phyloP scores from a whole-genome alignment of 2,329 filamentous ascomycete species.

The Colletotrichum cereale region DNA sequence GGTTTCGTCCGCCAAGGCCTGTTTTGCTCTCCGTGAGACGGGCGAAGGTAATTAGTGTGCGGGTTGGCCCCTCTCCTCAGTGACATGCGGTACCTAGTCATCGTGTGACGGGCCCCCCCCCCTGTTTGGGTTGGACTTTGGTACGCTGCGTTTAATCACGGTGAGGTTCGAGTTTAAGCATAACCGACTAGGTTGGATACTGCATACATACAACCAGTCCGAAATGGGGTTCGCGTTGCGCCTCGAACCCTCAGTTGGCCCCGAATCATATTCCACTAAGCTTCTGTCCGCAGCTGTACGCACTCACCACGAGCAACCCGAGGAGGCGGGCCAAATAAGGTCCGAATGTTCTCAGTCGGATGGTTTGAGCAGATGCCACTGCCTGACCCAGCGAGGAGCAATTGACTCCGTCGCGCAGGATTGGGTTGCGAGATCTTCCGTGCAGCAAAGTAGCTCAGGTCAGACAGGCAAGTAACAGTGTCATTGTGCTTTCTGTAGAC shows the following conservation, averaged over 20 bases:
- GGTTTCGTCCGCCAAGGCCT: conserved; percentile 14
- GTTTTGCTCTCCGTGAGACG: neutral
- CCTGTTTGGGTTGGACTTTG: neutral
- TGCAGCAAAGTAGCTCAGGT: neutral
- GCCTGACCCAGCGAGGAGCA: neutral
- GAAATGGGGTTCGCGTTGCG: neutral
- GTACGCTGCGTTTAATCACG: neutral
- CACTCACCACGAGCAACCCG: neutral
- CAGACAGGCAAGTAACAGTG: neutral
- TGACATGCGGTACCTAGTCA: neutral
- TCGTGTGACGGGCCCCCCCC: neutral
- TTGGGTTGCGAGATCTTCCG: neutral
- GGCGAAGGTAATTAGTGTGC: neutral
- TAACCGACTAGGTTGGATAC: neutral
- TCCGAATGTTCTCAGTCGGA: neutral
- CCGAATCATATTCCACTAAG: neutral
- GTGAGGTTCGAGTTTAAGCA: neutral
- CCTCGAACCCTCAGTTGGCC: neutral
- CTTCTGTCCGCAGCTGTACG: neutral
- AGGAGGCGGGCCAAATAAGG: neutral
- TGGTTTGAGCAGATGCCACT: neutral
- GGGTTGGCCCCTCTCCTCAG: too few species aligned
- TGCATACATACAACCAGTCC: neutral
- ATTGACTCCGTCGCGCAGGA: neutral
- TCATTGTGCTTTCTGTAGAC: neutral